Base-by-base conservation (phyloP, 2,329 filamentous ascomycete species). In the Thielaviopsis musarum region DNA sequence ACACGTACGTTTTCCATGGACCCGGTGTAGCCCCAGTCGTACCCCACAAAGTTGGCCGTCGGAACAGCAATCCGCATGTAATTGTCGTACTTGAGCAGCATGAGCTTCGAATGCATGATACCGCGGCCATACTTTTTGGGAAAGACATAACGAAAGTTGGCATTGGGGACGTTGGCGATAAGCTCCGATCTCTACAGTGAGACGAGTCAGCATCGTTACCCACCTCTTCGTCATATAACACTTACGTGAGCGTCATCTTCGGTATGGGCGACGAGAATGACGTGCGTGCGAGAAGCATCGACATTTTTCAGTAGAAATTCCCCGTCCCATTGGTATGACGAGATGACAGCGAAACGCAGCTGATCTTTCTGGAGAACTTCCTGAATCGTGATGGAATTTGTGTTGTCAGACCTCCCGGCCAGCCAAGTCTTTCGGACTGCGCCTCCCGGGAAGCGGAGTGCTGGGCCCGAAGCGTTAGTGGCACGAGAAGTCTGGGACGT, bases 21-120 rank as follows among this genome's bases (percentile, higher is more conserved):
- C 6, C 88, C 88, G 1, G 77, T 78, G 69, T 94, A 88, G 10
- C 91, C 91, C 91, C 93, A 97, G 68, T 98, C 91, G 66, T 87
- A 89, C 7, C 81, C 77, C 13, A 87, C 83, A 55, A 96, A 74
- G 66, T 98, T 98, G 1, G 90, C 93, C 3, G 85, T 91, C 0
- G 93, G 90, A 1, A 97, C 75, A 1, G 86, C 91, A 52, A 98
- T 77, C 6, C 93, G 82, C 17, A 96, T 71, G 68, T 90, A 83
- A 1, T 72, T 72, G 0, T 79, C 72, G 65, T 89, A 88, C 65
- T 90, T 91, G n/a, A 97, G 76, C 1, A 97, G 72, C 78, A 95
- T 91, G 52, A 97, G 75, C 68, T 98, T 97, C 56, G 89, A 95
- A 70, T 97, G 93, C 90, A 97, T 95, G 65, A 78, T 83, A 24